Evolutionary conservation across 164 flowering plant species (phyloP), one percentile per base, ranked within the genome.

Genomic region (Aristolochia fimbriata): DNA sequence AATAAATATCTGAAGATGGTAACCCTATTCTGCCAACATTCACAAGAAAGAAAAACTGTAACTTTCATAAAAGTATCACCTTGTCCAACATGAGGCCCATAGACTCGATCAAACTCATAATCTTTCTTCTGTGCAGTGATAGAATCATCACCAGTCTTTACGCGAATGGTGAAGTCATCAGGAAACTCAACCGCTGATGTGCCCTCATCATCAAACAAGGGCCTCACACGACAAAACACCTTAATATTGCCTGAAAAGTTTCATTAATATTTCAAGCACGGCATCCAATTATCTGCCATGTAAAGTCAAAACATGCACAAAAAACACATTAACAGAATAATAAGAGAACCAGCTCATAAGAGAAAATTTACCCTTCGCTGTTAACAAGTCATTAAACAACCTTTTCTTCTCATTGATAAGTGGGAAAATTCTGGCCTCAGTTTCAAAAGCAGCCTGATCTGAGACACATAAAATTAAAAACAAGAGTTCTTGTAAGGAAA

Each of bases 21-120:
- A 22, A n/a, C 30, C 6, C 15, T 22, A 8, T 22, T 37, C 43
- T 37, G 43, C 10, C 43, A 37, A 37, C 10, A 22, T 23, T 52
- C 14, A 52, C 0, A 22, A 6, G 15, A 10, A 52, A 27, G 31
- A 50, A 3, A n/a, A 16, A 50, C 22, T 50, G 10, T n/a, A n/a
- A n/a, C n/a, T n/a, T n/a, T n/a, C n/a, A n/a, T n/a, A n/a, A 20
- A 20, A 48, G 17, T 17, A 16, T 68, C 65, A 88, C 99, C 92
- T 83, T 94, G 99, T 62, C 96, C 91, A 78, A 94, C 84, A 78
- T 94, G 99, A 68, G 97, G 99, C 59, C 96, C 97, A 81, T 91
- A 94, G 50, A 94, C 99, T 73, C 87, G 81, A 67, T 94, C 97
- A 77, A 91, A 80, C 74, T 94, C 96, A 81, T 80, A 94, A 76